phyloP scores from a whole-genome alignment of 2,329 filamentous ascomycete species.

The Colletotrichum tropicale region DNA sequence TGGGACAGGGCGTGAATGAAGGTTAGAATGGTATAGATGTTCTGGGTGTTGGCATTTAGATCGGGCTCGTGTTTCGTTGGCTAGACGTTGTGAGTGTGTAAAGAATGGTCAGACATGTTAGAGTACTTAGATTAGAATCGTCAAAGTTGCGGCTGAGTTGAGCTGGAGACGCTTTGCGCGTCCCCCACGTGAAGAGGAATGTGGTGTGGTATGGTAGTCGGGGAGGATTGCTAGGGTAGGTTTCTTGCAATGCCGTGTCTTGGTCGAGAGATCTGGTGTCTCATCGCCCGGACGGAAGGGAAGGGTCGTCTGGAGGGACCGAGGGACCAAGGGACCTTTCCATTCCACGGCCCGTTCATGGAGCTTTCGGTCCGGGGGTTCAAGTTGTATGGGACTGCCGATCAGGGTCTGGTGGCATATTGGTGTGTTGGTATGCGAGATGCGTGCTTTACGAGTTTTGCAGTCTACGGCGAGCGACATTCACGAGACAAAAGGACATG shows the following conservation, averaged over 20 bases:
- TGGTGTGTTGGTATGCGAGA: background rate
- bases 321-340: background rate
- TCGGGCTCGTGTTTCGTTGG: background rate
- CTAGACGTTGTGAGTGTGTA: background rate
- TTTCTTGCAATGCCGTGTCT: background rate
- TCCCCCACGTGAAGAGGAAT: background rate
- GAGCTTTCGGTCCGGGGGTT: background rate
- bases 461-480: too few species aligned
- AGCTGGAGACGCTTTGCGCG: background rate
- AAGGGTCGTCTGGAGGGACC: background rate
- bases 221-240: background rate
- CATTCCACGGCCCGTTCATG: background rate
- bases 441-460: too few species aligned
- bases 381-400: background rate
- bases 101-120: too few species aligned
- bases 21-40: background rate
- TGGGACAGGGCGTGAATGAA: constrained; percentile 30
- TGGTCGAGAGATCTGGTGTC: background rate
- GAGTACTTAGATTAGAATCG: background rate
- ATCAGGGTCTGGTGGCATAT: background rate
- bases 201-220: background rate
- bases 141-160: background rate
- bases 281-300: background rate
- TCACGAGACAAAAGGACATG: too few species aligned
- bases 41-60: background rate